Evolutionary conservation across 768 basidiomycete species (phyloP).

Genomic region (Cubamyces sp.): DNA sequence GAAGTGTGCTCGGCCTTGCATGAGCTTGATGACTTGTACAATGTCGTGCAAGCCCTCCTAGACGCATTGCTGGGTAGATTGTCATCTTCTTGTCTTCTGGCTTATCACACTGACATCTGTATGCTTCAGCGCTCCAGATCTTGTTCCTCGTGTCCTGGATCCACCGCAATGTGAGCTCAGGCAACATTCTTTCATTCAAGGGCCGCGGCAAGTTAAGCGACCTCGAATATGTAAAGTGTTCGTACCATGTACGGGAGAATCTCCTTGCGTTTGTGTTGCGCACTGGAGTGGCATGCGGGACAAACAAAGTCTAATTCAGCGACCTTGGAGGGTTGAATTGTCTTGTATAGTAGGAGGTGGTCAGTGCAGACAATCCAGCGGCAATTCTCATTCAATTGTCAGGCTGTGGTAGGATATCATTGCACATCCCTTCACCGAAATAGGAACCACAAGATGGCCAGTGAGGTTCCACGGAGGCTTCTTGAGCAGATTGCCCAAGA

Average conservation of each 20-base stretch:
- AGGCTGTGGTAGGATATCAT: too few species aligned
- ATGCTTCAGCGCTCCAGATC: constrained; percentile 4
- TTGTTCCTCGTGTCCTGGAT: constrained; percentile 2
- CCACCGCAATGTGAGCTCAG: constrained; percentile 7
- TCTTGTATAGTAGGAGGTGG: neutral
- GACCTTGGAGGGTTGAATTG: neutral
- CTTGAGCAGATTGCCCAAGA: too few species aligned
- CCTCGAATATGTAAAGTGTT: neutral
- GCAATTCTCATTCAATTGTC: too few species aligned
- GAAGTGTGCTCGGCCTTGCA: constrained; percentile 10
- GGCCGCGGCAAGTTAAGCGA: constrained; percentile 1
- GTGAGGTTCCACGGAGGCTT: too few species aligned
- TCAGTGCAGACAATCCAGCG: neutral
- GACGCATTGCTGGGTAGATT: neutral
- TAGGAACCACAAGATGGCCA: too few species aligned
- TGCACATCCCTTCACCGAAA: too few species aligned
- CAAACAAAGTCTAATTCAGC: neutral
- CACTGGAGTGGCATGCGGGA: neutral
- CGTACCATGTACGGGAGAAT: neutral
- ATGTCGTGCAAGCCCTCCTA: neutral
- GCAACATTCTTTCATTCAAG: neutral
- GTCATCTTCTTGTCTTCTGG: neutral
- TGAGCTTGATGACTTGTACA: constrained; percentile 7
- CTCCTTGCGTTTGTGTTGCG: neutral
- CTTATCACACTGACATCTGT: neutral